Evolutionary conservation across 305 asterid species (phyloP).

Genomic region (Solanum hybrid): DNA sequence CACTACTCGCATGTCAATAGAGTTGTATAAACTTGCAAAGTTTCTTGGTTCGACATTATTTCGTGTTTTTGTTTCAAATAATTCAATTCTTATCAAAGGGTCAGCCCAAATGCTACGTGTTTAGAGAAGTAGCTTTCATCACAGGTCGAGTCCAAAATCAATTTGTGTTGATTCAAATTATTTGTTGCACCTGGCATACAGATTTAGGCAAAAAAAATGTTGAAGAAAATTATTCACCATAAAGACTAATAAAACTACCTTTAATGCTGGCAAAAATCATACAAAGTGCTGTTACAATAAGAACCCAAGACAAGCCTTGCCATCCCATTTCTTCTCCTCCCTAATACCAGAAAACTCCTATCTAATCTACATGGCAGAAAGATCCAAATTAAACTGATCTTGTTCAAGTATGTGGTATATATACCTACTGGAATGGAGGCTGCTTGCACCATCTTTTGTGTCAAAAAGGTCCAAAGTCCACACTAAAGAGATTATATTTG

Average conservation of each 20-base stretch:
- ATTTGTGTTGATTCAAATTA: not conserved
- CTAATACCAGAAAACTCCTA: not conserved
- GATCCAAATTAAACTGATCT: not conserved
- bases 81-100: not conserved
- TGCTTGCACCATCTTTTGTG: not conserved
- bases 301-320: not conserved
- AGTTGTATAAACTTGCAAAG: not conserved
- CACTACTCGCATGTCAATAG: not conserved
- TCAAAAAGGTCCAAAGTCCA: not conserved
- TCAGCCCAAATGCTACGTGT: not conserved
- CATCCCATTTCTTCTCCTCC: not conserved
- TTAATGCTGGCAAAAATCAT: not conserved
- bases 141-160: not conserved
- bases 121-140: not conserved
- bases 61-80: not conserved
- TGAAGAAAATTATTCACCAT: not conserved
- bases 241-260: not conserved
- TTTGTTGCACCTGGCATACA: not conserved
- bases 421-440: not conserved
- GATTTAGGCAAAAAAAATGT: not conserved
- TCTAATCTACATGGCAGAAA: not conserved
- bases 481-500: conserved; percentile 31
- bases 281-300: not conserved
- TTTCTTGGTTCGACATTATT: not conserved
- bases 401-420: not conserved